Conservation (phyloP, 257 asterid species). For the Gentiana straminea region DNA sequence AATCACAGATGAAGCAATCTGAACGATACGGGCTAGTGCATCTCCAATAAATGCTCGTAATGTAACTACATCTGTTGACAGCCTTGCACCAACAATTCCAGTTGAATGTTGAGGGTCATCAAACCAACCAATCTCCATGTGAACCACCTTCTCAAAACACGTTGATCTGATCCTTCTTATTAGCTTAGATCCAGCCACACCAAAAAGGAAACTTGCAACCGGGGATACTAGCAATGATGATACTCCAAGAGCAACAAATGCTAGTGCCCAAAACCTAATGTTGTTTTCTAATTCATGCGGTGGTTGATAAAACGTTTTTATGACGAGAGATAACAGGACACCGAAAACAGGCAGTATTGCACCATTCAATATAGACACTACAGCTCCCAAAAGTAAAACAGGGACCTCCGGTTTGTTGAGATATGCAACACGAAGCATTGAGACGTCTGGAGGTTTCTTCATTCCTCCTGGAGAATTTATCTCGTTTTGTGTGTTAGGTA, state of each 20-base stretch:
- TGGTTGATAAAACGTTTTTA: slow-evolving; percentile 35
- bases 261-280: slow-evolving; percentile 70
- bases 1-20: slow-evolving; percentile 50
- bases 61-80: slow-evolving; percentile 77
- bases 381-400: slow-evolving; percentile 30
- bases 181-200: slow-evolving; percentile 52
- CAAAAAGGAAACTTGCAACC: slow-evolving; percentile 38
- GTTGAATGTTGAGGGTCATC: slow-evolving; percentile 50
- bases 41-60: slow-evolving; percentile 83
- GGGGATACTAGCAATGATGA: slow-evolving; percentile 68
- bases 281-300: slow-evolving; percentile 40
- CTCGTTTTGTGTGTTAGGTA: slow-evolving; percentile 10
- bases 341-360: slow-evolving; percentile 52
- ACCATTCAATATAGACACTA: slow-evolving; percentile 41
- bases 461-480: slow-evolving; percentile 7
- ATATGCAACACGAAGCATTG: slow-evolving; percentile 44
- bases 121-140: slow-evolving; percentile 63
- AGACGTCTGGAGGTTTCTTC: slow-evolving; percentile 28
- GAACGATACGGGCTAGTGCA: slow-evolving; percentile 75
- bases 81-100: slow-evolving; percentile 78
- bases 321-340: slow-evolving; percentile 37
- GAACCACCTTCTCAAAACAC: slow-evolving; percentile 53
- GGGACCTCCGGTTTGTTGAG: slow-evolving; percentile 56
- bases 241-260: slow-evolving; percentile 58
- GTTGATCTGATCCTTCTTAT: slow-evolving; percentile 39